A percentile compares a stretch with the other conserved stretches of the same genome.
Conservation (phyloP, 495 filamentous ascomycete species). For the Hypoxylon rickii region DNA sequence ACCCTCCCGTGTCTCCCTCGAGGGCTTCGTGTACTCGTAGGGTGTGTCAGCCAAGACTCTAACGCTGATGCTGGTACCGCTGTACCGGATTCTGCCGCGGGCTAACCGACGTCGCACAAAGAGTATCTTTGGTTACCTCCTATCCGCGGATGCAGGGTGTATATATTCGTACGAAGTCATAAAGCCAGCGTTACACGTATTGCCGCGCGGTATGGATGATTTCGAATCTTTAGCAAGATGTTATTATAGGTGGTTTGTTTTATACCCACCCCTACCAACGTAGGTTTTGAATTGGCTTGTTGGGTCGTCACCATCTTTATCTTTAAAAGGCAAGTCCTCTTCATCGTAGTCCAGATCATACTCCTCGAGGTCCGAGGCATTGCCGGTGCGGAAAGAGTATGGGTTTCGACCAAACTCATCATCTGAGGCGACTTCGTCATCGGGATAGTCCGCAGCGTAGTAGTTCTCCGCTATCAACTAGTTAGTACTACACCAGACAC, state of each 20-base stretch:
- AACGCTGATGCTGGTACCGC: conserved; percentile 18
- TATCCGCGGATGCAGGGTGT: conserved; percentile 6
- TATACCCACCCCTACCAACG: conserved; percentile 27
- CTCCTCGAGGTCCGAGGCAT: conserved; percentile 53
- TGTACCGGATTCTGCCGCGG: conserved; percentile 6
- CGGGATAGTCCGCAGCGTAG: conserved; percentile 59
- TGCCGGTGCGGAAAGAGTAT: conserved; percentile 50
- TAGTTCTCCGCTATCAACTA: conserved; percentile 55
- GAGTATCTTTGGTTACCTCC: too few relatives aligned
- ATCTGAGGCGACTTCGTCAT: conserved; percentile 59
- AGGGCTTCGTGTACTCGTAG: conserved; percentile 9
- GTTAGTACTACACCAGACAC: conserved; percentile 9
- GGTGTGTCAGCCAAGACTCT: conserved; percentile 5
- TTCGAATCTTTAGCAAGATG: not conserved
- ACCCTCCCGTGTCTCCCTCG: conserved; percentile 5
- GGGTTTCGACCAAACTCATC: conserved; percentile 54
- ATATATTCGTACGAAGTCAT: conserved; percentile 10
- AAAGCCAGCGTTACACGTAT: conserved; percentile 6
- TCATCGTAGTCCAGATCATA: conserved; percentile 33
- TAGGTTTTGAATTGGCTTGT: conserved; percentile 28
- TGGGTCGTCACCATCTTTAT: conserved; percentile 10
- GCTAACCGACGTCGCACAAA: conserved; percentile 16
- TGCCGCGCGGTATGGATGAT: conserved; percentile 18
- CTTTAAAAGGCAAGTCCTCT: conserved; percentile 30
- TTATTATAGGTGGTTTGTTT: conserved; percentile 23